Percentiles rank a stretch among this genome's conserved stretches.
These are phyloP conservation scores for Fusarium guadeloupense DNA, from an alignment of 2,329 filamentous ascomycete species.

Conservation along the genomic window DNA sequence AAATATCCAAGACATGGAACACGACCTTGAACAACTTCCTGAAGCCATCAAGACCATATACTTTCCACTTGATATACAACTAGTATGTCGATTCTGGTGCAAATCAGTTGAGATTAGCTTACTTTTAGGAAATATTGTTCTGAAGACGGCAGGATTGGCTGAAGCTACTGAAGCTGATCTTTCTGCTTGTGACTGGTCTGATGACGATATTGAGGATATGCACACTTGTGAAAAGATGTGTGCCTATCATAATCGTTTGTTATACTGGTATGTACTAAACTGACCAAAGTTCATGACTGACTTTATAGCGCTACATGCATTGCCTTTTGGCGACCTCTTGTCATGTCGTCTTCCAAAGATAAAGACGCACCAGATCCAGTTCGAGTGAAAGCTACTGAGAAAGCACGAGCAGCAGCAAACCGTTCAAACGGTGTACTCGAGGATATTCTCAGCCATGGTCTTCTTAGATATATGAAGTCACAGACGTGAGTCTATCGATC, in stretches of 20 bases:
- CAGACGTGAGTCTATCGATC: background rate
- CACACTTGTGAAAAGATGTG: background rate
- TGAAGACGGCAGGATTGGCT: background rate
- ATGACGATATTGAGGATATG: background rate
- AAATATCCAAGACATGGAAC: background rate
- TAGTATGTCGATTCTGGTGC: background rate
- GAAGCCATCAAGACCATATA: background rate
- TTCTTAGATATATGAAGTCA: conserved; percentile 5
- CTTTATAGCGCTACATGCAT: background rate
- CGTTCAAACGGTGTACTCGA: background rate
- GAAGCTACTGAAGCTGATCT: background rate
- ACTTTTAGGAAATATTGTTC: background rate
- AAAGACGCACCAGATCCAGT: background rate
- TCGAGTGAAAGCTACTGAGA: background rate
- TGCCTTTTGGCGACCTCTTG: background rate
- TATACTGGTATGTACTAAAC: background rate
- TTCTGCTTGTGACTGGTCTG: background rate
- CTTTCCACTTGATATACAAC: background rate
- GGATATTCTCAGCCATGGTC: background rate
- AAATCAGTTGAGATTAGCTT: background rate
- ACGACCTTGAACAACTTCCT: background rate
- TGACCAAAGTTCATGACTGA: background rate
- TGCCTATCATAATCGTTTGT: background rate
- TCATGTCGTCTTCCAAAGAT: background rate
- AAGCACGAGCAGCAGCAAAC: background rate